Base-by-base conservation (phyloP, 768 basidiomycete genomes). In the Mycena leptocephala region DNA sequence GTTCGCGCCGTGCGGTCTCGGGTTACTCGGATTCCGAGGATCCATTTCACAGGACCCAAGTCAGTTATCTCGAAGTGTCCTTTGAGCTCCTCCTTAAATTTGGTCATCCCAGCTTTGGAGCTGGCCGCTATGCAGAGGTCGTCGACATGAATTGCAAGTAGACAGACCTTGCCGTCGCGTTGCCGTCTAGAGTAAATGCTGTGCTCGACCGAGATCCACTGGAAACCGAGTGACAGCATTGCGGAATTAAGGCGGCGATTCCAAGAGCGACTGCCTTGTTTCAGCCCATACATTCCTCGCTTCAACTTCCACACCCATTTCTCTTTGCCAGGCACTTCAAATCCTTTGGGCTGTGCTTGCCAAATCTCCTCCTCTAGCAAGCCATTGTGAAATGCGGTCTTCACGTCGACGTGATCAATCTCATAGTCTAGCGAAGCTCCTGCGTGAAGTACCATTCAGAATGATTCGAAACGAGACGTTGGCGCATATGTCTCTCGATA, bases 21-120 rank as follows among this genome's bases (percentile, higher is more conserved):
- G 1, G 55, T 43, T 16, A 85, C 79, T 28, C 80, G 76, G 5
- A 85, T 80, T 4, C 83, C 81, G 0, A 85, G 62, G 0, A 84
- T 74, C 33, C 79, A 76, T 24, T 59, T 76, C 16, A 79, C 75
- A 3, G 79, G 66, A 20, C 83, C 82, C 0, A 84, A 63, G 51
- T 82, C 81, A 2, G 66, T 81, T 20, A 84, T 70, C 2, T 78
- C 75, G 37, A 81, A 79, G 7, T 11, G 65, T 20, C 6, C 1
- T 2, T 11, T 70, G 16, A 10, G 80, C 58, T 48, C 75, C 72
- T 51, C 16, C 46, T 55, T 81, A 74, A 35, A 58, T 1, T 3
- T 14, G 70, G 14, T 33, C 63, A 24, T n/a, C 48, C 43, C 68
- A 63, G 67, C 5, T 51, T 26, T 24, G 5, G 41, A 30, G 3